Base-by-base conservation (phyloP, 805 yeast species). In the Myxozyma udenii region DNA sequence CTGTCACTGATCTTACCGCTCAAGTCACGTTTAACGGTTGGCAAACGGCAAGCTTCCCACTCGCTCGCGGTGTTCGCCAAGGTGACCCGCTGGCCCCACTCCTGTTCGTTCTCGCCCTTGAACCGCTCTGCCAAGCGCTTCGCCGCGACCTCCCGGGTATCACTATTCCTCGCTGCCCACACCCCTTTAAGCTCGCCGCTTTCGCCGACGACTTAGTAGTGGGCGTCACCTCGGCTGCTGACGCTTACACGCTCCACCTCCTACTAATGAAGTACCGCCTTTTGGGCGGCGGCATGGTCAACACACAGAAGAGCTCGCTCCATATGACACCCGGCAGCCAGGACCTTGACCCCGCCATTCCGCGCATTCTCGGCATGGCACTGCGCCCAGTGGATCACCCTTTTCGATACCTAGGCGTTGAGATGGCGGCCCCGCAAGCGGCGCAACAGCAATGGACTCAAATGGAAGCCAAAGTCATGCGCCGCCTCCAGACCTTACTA, bases 51-150 rank as follows among this genome's bases (percentile, higher is more conserved):
- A 5, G 18, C n/a, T 42, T 42, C 16, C 46, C 46, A 5, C 22
- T 42, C n/a, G 16, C 5, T 9, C 4, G 26, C 4, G 46, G 46
- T 30, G 46, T 42, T n/a, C 42, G 46, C 7, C 46, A 42, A 32
- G 46, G 46, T 9, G 46, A 42, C 22, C 46, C 46, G 5, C 19
- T 42, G 7, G 16, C 46, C n/a, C 46, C 46, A 16, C 46, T 42
- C 7, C 14, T 42, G n/a, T 42, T 42, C 21, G 7, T 16, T 6
- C 21, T 42, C 26, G 46, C 46, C 11, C 14, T 42, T 30, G 46
- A 42, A 16, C 46, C 46, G 14, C 46, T 42, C 9, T n/a, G 14
- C 19, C 42, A 22, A 3, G 9, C 6, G n/a, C 6, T 42, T 4
- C 33, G 39, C 18, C 18, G n/a, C 3, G 16, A 5, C 5, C 41